These are phyloP conservation scores for Buddleja alternifolia DNA, from an alignment of 257 asterid genomes.

Conservation along the genomic window DNA sequence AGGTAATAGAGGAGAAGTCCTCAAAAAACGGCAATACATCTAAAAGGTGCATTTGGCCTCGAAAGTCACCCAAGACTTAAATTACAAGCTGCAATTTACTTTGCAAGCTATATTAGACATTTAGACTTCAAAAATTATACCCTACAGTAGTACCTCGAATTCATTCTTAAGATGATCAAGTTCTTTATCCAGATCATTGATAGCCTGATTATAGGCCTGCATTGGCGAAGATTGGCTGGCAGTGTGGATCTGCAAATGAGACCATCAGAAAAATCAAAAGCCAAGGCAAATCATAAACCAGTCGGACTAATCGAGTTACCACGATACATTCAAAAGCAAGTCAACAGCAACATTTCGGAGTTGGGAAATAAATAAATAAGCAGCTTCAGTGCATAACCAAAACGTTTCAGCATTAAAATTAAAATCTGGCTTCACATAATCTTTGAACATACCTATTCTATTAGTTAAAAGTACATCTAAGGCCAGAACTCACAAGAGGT, in stretches of 20 bases:
- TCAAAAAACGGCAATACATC: no score
- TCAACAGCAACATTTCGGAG: background rate
- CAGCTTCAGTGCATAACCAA: background rate
- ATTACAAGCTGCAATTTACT: no score
- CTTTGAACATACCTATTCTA: background rate
- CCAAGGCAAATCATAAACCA: background rate
- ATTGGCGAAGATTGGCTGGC: constrained; percentile 95
- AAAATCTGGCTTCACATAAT: constrained; percentile 9
- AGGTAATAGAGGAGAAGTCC: no score
- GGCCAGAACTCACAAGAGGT: background rate
- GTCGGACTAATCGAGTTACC: background rate
- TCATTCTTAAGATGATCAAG: constrained; percentile 83
- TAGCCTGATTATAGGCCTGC: constrained; percentile 99
- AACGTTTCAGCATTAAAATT: background rate
- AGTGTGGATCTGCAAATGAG: constrained; percentile 75
- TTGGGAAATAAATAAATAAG: background rate
- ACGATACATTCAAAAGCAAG: background rate
- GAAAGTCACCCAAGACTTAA: no score
- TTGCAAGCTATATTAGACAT: no score
- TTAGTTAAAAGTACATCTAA: background rate
- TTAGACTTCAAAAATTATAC: no score
- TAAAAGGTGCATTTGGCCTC: no score
- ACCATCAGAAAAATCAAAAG: constrained; percentile 23
- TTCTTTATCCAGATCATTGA: constrained; percentile 94
- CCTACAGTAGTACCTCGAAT: constrained; percentile 67